Conservation (phyloP, 2,329 filamentous ascomycete species). For the Venturia carpophila region DNA sequence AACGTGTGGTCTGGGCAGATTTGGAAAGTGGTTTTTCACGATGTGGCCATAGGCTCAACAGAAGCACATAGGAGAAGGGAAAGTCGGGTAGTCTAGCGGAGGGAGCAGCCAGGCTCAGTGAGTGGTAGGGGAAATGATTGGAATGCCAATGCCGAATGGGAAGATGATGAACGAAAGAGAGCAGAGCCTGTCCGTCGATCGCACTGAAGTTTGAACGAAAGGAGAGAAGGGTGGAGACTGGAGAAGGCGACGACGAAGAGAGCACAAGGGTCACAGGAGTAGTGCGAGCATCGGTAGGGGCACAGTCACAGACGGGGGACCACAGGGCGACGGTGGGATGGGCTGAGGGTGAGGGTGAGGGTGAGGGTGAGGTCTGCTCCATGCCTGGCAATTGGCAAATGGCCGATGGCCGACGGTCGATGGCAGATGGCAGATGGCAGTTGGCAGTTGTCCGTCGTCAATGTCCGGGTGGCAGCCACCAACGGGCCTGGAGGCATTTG, state of each 20-base stretch:
- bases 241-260: not conserved
- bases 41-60: not conserved
- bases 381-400: too few species aligned
- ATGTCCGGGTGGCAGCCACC: not conserved
- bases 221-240: constrained; percentile 9
- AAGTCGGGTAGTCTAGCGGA: not conserved
- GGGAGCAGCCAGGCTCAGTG: not conserved
- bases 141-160: not conserved
- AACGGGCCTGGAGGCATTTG: not conserved
- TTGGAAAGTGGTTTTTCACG: not conserved
- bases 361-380: too few species aligned
- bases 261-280: not conserved
- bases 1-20: not conserved
- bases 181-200: not conserved
- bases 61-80: not conserved
- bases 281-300: not conserved
- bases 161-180: constrained; percentile 2
- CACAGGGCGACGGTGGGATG: not conserved
- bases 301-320: too few species aligned
- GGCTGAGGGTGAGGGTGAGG: too few species aligned
- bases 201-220: constrained; percentile 4
- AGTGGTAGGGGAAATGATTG: not conserved
- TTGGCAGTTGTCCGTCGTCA: too few species aligned
- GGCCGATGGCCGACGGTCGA: too few species aligned
- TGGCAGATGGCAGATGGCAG: not conserved